phyloP scores from a whole-genome alignment of 805 yeast species.

The Candida michaelii region DNA sequence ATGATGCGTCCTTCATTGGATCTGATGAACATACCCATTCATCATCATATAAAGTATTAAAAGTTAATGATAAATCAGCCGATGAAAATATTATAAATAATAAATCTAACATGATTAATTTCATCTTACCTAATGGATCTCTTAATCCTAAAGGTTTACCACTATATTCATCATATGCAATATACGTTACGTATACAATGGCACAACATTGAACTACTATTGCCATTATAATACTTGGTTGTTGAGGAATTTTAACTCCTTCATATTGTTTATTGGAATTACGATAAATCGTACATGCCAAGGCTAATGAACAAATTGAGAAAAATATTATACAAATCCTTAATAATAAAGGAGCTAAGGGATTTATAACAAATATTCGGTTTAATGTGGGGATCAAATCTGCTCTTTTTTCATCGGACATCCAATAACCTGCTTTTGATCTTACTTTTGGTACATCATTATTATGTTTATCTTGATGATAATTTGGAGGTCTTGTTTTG shows the following conservation, averaged over 20 bases:
- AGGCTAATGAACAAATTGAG: conserved; percentile 65
- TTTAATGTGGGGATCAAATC: conserved; percentile 63
- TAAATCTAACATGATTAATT: conserved; percentile 77
- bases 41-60: conserved; percentile 75
- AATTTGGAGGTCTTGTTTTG: background rate
- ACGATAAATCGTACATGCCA: conserved; percentile 62
- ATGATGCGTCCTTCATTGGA: conserved; percentile 18
- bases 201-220: conserved; percentile 81
- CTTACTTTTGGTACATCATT: conserved; percentile 41
- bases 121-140: conserved; percentile 78
- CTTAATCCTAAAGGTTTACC: conserved; percentile 92
- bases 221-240: conserved; percentile 92
- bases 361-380: conserved; percentile 65
- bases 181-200: conserved; percentile 70
- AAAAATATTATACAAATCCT: conserved; percentile 52
- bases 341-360: conserved; percentile 77
- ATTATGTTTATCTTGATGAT: conserved; percentile 8
- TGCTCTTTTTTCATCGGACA: conserved; percentile 59
- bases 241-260: conserved; percentile 53
- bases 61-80: conserved; percentile 83
- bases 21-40: conserved; percentile 69
- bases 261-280: conserved; percentile 35
- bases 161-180: conserved; percentile 86
- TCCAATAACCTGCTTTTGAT: conserved; percentile 67
- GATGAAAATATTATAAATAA: conserved; percentile 85